Conservation (phyloP, 306 rosid genomes). For the Datisca glomerata region DNA sequence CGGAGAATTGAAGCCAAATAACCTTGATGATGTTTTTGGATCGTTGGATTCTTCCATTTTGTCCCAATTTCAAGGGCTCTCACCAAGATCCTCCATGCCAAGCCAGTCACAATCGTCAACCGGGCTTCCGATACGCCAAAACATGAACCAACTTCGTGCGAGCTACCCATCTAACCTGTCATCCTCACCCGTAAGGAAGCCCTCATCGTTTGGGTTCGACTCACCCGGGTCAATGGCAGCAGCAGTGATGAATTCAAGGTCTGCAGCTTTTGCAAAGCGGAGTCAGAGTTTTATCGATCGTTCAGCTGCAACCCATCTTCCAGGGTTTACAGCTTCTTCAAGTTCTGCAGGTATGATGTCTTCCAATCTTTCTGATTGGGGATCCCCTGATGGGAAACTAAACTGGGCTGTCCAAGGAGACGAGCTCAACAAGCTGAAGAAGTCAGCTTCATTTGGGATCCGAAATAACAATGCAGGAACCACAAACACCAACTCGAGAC, state of each 20-base stretch:
- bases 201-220: conserved; percentile 57
- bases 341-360: conserved; percentile 46
- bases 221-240: conserved; percentile 81
- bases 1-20: conserved; percentile 67
- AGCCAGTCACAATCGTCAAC: conserved; percentile 53
- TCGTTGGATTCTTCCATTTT: conserved; percentile 50
- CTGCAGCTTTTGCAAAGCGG: conserved; percentile 80
- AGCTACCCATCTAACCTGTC: conserved; percentile 72
- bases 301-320: conserved; percentile 34
- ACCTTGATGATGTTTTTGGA: conserved; percentile 77
- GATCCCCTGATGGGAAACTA: conserved; percentile 69
- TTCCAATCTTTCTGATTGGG: conserved; percentile 65
- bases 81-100: conserved; percentile 42
- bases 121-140: conserved; percentile 64
- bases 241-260: conserved; percentile 89
- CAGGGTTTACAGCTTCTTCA: conserved; percentile 39
- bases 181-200: conserved; percentile 69
- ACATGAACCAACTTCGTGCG: conserved; percentile 83
- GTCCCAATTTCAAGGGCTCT: conserved; percentile 59
- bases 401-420: conserved; percentile 92
- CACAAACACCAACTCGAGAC: conserved; percentile 14
- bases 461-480: conserved; percentile 33
- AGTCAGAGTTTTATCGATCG: conserved; percentile 98
- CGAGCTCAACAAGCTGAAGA: conserved; percentile 78
- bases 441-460: conserved; percentile 88